phyloP scores from a whole-genome alignment of 2,329 filamentous ascomycete species.

The Teratosphaeria pseudoeucalypti region DNA sequence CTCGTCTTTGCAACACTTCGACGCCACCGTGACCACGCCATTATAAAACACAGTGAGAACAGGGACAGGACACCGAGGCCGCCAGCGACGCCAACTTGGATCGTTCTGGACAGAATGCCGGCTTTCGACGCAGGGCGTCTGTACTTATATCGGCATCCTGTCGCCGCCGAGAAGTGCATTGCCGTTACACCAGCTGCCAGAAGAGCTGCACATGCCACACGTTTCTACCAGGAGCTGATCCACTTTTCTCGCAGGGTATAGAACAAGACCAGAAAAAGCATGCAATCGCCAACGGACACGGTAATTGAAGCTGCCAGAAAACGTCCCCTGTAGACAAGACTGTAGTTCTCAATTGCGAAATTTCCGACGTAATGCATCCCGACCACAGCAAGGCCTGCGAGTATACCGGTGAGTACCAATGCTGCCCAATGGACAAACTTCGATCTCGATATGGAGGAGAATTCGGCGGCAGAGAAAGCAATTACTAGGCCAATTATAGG shows the following conservation, averaged over 20 bases:
- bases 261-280: slow-evolving; percentile 61
- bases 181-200: slow-evolving; percentile 67
- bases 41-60: slow-evolving; percentile 20
- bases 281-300: slow-evolving; percentile 64
- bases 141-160: slow-evolving; percentile 59
- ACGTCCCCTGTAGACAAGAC: slow-evolving; percentile 47
- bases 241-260: slow-evolving; percentile 67
- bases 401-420: slow-evolving; percentile 48
- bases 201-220: slow-evolving; percentile 53
- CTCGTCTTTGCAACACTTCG: slow-evolving; percentile 30
- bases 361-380: slow-evolving; percentile 89
- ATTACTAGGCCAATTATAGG: slow-evolving; percentile 63
- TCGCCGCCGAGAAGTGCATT: slow-evolving; percentile 77
- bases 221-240: slow-evolving; percentile 71
- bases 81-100: slow-evolving; percentile 63
- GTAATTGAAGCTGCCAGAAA: slow-evolving; percentile 59
- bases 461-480: slow-evolving; percentile 59
- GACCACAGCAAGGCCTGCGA: slow-evolving; percentile 66
- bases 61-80: slow-evolving; percentile 33
- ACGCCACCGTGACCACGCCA: slow-evolving; percentile 22
- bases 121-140: neutral
- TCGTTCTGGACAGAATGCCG: slow-evolving; percentile 43
- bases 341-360: slow-evolving; percentile 68
- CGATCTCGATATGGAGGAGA: slow-evolving; percentile 22
- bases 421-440: slow-evolving; percentile 22